phyloP scores from a whole-genome alignment of 192 early-diverging fungal genomes.

The Podila clonocystis region DNA sequence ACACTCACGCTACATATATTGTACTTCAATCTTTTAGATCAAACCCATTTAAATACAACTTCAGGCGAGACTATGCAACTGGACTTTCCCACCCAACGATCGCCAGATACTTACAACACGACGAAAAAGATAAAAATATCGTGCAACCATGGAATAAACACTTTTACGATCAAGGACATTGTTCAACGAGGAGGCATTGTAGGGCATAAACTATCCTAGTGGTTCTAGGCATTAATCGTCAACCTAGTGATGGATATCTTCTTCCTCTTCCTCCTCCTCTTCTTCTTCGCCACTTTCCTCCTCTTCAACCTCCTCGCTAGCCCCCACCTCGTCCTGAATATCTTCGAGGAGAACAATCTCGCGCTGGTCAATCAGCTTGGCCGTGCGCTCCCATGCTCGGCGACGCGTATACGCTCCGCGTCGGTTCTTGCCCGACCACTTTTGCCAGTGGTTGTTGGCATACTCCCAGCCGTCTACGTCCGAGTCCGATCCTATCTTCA shows the following conservation, averaged over 20 bases:
- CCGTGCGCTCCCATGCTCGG: slow-evolving; percentile 62
- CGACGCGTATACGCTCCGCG: slow-evolving; percentile 62
- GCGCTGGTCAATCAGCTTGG: slow-evolving; percentile 55
- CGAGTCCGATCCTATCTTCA: slow-evolving; percentile 46
- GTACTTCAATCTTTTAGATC: slow-evolving; percentile 9
- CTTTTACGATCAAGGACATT: too few relatives aligned
- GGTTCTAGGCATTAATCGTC: too few relatives aligned
- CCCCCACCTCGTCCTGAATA: slow-evolving; percentile 11
- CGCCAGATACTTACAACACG: too few relatives aligned
- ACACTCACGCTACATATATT: too few relatives aligned
- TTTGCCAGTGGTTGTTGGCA: slow-evolving; percentile 65
- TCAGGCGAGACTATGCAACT: too few relatives aligned
- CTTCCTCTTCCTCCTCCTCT: slow-evolving; percentile 11
- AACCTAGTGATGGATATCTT: neutral
- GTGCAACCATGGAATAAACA: too few relatives aligned
- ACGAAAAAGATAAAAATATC: too few relatives aligned
- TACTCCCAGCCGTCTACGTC: slow-evolving; percentile 68
- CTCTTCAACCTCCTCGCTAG: neutral
- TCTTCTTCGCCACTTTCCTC: slow-evolving; percentile 14
- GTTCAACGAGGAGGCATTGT: too few relatives aligned
- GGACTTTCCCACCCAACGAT: too few relatives aligned
- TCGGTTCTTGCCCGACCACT: slow-evolving; percentile 51
- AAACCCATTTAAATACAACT: slow-evolving; percentile 25
- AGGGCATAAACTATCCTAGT: too few relatives aligned
- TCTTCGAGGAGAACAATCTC: slow-evolving; percentile 43